phyloP scores from a whole-genome alignment of 805 yeast genomes.

The Saccharomycopsis amapae region DNA sequence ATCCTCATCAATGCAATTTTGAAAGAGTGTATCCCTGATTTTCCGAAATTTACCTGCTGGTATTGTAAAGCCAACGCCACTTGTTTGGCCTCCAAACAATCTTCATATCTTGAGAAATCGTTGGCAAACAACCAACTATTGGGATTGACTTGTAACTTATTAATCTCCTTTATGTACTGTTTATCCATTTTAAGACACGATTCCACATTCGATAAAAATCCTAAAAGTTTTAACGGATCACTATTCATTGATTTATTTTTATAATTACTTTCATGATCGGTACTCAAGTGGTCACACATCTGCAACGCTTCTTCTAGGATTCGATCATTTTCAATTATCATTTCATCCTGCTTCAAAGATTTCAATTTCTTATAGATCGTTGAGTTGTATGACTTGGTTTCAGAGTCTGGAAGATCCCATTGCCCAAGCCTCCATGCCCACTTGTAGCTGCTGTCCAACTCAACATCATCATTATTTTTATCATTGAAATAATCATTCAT shows the following conservation, averaged over 20 bases:
- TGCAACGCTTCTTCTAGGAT: not conserved
- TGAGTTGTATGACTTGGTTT: conserved; percentile 34
- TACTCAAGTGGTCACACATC: not conserved
- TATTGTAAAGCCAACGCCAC: not conserved
- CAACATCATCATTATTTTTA: not conserved
- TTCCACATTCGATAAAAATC: conserved; percentile 10
- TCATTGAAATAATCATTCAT: conserved; percentile 27
- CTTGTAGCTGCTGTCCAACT: conserved; percentile 33
- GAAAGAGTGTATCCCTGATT: not conserved
- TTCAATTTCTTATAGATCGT: conserved; percentile 48
- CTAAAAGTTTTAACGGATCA: conserved; percentile 11
- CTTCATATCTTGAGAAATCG: conserved; percentile 35
- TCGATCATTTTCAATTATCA: not conserved
- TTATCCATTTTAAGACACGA: not conserved
- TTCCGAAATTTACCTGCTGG: not conserved
- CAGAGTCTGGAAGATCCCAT: conserved; percentile 60
- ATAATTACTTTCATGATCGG: not conserved
- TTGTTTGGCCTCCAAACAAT: conserved; percentile 37
- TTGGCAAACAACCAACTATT: conserved; percentile 34
- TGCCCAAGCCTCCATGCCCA: conserved; percentile 72
- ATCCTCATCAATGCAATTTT: conserved; percentile 25
- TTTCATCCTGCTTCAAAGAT: conserved; percentile 6
- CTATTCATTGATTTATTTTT: not conserved
- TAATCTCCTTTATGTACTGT: conserved; percentile 12
- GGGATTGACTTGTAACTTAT: conserved; percentile 22